Base-by-base conservation (phyloP, 2,329 filamentous ascomycete genomes). In the Exophiala oligosperma region DNA sequence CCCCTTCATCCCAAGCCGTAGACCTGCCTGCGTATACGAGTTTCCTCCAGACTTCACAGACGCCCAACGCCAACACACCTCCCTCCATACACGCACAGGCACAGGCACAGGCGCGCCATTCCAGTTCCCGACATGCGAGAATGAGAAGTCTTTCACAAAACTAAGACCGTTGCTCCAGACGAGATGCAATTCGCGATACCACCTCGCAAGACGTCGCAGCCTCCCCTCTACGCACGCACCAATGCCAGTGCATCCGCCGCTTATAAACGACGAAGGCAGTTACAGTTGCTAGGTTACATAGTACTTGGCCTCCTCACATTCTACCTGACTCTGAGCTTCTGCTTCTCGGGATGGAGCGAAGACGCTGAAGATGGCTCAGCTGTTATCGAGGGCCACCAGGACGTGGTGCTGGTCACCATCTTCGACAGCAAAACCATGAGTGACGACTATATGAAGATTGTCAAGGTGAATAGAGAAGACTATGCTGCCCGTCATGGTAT, bases 161-260 rank as follows among this genome's bases (percentile, higher is more conserved):
- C 3, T 14, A 28, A 21, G 52, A 38, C 28, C 26, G 17, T 23
- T 52, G 17, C n/a, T 40, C 24, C 4, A 24, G 17, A 44, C 69
- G 79, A 68, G 67, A 94, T 96, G 91, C 92, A 96, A 74, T 92
- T 93, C 80, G 91, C 92, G 64, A 87, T 95, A 68, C 92, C 92
- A 55, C 85, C 91, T 69, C 88, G 92, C 74, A 96, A 93, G 77
- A 86, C 84, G 70, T 93, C 90, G 65, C 86, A 88, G 70, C 85
- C 89, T 65, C 84, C 86, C 65, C 86, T 88, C 29, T 93, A 90
- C 75, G 81, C 64, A 77, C 85, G 69, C 76, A 69, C 74, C 24
- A 70, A 74, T 49, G 67, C 67, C 54, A 40, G 49, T 38, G 49
- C 52, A 57, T 61, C 75, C 26, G 70, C 73, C 29, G 65, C 68